Evolutionary conservation across 2,329 filamentous ascomycete species (phyloP), one percentile per base, ranked within the genome.

Genomic region (Fusarium agapanthi): DNA sequence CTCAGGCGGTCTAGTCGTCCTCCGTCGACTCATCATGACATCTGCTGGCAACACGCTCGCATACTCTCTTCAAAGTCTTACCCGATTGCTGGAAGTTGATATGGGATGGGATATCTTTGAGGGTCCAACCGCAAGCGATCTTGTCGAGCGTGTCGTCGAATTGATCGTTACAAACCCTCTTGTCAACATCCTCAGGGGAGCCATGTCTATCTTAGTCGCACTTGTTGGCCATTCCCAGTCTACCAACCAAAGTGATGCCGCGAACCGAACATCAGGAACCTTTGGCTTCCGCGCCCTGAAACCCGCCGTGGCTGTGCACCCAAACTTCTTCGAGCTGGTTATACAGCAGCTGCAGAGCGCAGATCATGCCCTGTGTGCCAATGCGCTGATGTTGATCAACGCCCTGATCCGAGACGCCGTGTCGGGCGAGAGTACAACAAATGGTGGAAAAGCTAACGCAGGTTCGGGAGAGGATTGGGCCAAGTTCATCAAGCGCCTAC

Each of bases 61-160:
- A 68, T 99, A 99, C 84, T 94, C 95, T 69, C 86, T 99, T 67
- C 95, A 97, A 75, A 96, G 94, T 77, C 88, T 98, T 77, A 93
- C 92, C 64, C 90, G 95, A 63, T 84, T 99, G 67, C 86, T 99
- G 69, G 96, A 99, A 83, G 93, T 98, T 43, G 96, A 98, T 83
- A 97, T 98, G 89, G 96, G 96, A 66, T 99, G 96, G 96, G 95
- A 98, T 72, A 90, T 93, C 68, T 93, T 95, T 77, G 91, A 93
- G 77, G 86, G 87, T 4, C 82, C 87, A 24, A 84, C 86, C 11
- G 85, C 89, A 22, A 87, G 90, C 65, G 92, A 94, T 77, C 85
- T 95, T 56, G 90, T 92, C 45, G 90, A 92, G 82, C 86, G 89
- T 86, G 90, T 97, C 69, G 95, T 98, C 76, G 93, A 98, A 81